These are phyloP conservation scores for Zelonia costaricensis DNA, from an alignment of 208 protist genomes.

Conservation along the genomic window DNA sequence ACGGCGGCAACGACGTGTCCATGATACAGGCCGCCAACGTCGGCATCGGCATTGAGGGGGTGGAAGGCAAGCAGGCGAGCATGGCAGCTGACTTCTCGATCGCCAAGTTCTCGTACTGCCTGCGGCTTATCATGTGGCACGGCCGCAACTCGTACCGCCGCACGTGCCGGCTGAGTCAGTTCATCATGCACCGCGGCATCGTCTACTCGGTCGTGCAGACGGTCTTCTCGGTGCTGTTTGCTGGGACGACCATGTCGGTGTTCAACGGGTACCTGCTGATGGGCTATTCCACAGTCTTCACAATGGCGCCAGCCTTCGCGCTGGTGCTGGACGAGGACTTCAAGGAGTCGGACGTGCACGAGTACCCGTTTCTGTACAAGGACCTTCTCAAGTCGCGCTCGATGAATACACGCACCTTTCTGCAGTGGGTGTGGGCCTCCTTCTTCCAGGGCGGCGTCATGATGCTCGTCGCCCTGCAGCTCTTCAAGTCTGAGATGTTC, in stretches of 20 bases:
- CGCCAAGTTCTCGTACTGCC: constrained; percentile 93
- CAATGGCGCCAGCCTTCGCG: constrained; percentile 97
- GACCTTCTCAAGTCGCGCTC: constrained; percentile 96
- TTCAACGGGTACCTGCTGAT: constrained; percentile 97
- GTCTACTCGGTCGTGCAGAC: constrained; percentile 98
- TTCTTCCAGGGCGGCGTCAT: constrained; percentile 95
- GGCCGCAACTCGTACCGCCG: constrained; percentile 91
- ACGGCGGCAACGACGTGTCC: constrained; percentile 98
- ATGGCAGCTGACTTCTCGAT: constrained; percentile 99
- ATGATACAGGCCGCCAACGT: constrained; percentile 97
- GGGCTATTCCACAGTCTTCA: constrained; percentile 98
- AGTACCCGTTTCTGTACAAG: constrained; percentile 98
- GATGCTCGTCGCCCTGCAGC: constrained; percentile 93
- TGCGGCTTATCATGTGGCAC: constrained; percentile 90
- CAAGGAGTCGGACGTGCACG: constrained; percentile 86
- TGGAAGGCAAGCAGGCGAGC: constrained; percentile 98
- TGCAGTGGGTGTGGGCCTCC: constrained; percentile 86
- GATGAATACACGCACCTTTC: constrained; percentile 84
- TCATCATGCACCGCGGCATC: constrained; percentile 98
- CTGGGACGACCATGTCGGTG: constrained; percentile 96
- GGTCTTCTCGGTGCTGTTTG: constrained; percentile 97
- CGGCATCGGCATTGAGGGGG: constrained; percentile 98
- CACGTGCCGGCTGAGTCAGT: constrained; percentile 93
- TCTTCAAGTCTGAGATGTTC: constrained; percentile 95
- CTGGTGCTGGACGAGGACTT: constrained; percentile 98